These are phyloP conservation scores for Albizia julibrissin DNA, from an alignment of 306 rosid genomes.

Conservation along the genomic window DNA sequence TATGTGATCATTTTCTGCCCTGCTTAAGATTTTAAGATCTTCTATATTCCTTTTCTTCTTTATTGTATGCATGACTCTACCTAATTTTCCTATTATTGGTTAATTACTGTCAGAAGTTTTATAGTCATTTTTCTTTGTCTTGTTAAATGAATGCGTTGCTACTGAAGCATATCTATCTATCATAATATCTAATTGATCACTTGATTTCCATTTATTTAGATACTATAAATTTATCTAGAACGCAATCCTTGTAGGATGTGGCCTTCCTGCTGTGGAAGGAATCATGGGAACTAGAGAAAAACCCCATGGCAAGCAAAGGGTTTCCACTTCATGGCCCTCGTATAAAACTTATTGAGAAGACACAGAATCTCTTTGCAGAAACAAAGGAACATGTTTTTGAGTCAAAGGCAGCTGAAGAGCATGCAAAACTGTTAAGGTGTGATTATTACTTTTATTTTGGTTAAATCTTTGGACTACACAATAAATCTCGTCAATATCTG, in stretches of 20 bases:
- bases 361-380: slow-evolving; percentile 73
- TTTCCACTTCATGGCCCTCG: slow-evolving; percentile 97
- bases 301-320: slow-evolving; percentile 97
- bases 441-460: slow-evolving; percentile 26
- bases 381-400: slow-evolving; percentile 90
- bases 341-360: slow-evolving; percentile 80
- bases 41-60: not conserved
- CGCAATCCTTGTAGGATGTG: slow-evolving; percentile 66
- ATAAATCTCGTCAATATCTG: slow-evolving; percentile 19
- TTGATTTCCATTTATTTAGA: slow-evolving; percentile 24
- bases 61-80: not conserved
- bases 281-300: slow-evolving; percentile 86
- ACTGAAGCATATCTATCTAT: slow-evolving; percentile 20
- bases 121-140: slow-evolving; percentile 13
- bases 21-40: not conserved
- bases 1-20: slow-evolving; percentile 15
- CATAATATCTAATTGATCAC: slow-evolving; percentile 1
- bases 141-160: slow-evolving; percentile 21
- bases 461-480: slow-evolving; percentile 10
- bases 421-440: slow-evolving; percentile 84
- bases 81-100: slow-evolving; percentile 14
- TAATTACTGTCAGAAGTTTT: slow-evolving; percentile 18
- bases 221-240: slow-evolving; percentile 27
- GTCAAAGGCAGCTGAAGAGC: slow-evolving; percentile 97
- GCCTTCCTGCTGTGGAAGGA: slow-evolving; percentile 97